Conservation (phyloP, 1,284 basidiomycete genomes). For the Boletellus dicymbophilus region DNA sequence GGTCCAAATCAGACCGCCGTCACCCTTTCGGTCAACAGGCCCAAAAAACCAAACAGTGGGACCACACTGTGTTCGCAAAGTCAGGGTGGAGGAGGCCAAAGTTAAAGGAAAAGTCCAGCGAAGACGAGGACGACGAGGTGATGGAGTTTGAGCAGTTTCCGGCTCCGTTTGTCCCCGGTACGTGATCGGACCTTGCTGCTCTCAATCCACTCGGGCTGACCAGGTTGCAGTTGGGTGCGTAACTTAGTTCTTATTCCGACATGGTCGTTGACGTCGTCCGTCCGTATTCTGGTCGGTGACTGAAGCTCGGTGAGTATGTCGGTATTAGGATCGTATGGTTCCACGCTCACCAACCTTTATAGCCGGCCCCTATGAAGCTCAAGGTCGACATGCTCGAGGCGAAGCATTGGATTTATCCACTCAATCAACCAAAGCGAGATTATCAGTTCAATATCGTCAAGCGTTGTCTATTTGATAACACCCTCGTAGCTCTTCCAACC, state of each 20-base stretch:
- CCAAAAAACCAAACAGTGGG: slow-evolving; percentile 80
- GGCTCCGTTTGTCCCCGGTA: slow-evolving; percentile 65
- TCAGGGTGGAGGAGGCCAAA: slow-evolving; percentile 63
- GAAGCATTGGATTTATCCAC: slow-evolving; percentile 91
- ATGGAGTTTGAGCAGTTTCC: slow-evolving; percentile 86
- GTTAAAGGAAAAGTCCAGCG: slow-evolving; percentile 51
- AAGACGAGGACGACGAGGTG: slow-evolving; percentile 47
- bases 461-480: slow-evolving; percentile 89
- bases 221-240: slow-evolving; percentile 48
- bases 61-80: slow-evolving; percentile 82
- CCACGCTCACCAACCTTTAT: slow-evolving; percentile 11
- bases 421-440: slow-evolving; percentile 86
- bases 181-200: slow-evolving; percentile 33
- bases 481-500: slow-evolving; percentile 93
- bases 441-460: slow-evolving; percentile 97
- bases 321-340: neutral
- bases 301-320: slow-evolving; percentile 30
- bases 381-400: slow-evolving; percentile 76
- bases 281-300: neutral
- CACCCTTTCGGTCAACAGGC: slow-evolving; percentile 54
- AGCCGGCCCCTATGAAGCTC: slow-evolving; percentile 80
- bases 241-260: neutral
- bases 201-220: slow-evolving; percentile 13
- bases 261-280: slow-evolving; percentile 5
- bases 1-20: slow-evolving; percentile 44